These are phyloP conservation scores for Eremochloa ophiuroides DNA, from an alignment of 176 grass and related monocot genomes.

Conservation along the genomic window DNA sequence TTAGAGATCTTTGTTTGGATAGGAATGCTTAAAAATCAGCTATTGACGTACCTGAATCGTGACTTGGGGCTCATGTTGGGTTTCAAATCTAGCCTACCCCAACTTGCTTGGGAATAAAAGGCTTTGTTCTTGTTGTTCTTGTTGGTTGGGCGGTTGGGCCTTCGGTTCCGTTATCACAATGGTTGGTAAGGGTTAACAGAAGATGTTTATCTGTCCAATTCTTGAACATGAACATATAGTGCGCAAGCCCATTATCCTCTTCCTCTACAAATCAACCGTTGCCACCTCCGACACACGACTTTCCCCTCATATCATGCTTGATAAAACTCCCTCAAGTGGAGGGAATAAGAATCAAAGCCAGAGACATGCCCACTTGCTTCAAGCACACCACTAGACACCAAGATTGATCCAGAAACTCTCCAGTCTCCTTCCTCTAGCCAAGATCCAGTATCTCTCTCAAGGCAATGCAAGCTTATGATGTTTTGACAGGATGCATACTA, in stretches of 20 bases:
- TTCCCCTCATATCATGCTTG: background rate
- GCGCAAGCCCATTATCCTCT: background rate
- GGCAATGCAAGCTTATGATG: background rate
- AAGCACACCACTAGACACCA: background rate
- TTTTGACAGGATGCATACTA: background rate
- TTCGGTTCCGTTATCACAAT: background rate
- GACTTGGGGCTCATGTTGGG: no score
- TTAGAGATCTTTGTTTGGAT: no score
- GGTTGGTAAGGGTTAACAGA: background rate
- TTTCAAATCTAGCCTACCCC: no score
- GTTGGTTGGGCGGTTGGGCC: no score
- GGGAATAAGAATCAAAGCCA: background rate
- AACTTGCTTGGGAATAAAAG: no score
- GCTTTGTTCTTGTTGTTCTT: no score
- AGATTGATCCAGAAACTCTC: background rate
- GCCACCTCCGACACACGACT: background rate
- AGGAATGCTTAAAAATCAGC: no score
- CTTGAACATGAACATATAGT: background rate
- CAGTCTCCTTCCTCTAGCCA: background rate
- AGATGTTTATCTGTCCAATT: background rate
- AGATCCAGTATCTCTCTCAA: background rate
- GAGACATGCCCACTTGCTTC: background rate
- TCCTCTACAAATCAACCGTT: background rate
- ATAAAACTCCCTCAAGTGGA: background rate
- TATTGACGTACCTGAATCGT: no score